Conservation (phyloP, 2,329 filamentous ascomycete genomes). For the Pyricularia grisea region DNA sequence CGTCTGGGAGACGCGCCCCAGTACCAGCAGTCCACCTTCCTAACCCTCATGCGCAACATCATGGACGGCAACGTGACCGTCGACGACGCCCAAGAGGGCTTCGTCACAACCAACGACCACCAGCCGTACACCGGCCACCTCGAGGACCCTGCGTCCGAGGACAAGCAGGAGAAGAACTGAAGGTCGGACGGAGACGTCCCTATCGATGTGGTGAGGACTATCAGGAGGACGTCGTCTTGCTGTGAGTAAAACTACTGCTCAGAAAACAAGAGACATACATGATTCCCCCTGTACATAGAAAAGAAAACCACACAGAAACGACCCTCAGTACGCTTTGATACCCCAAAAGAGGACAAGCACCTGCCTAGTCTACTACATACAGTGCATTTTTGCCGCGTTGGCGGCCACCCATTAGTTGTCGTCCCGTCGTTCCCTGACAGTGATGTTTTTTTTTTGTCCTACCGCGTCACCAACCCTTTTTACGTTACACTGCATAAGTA, state of each 20-base stretch:
- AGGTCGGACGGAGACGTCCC: slow-evolving; percentile 2
- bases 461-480: neutral
- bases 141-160: neutral
- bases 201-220: slow-evolving; percentile 6
- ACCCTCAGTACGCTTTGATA: neutral
- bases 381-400: neutral
- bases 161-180: neutral
- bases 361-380: neutral
- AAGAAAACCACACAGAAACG: neutral
- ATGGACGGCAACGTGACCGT: slow-evolving; percentile 64
- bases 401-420: neutral
- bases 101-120: slow-evolving; percentile 20
- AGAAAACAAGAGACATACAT: neutral
- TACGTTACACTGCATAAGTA: neutral
- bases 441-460: neutral
- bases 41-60: slow-evolving; percentile 67
- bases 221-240: slow-evolving; percentile 1
- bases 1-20: slow-evolving; percentile 64
- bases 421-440: neutral
- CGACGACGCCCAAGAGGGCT: slow-evolving; percentile 38
- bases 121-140: slow-evolving; percentile 7
- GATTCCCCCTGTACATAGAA: neutral
- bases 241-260: neutral
- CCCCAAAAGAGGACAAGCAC: neutral
- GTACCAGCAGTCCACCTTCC: slow-evolving; percentile 69